phyloP scores from a whole-genome alignment of 148 eudicot species.

The Beta vulgaris region DNA sequence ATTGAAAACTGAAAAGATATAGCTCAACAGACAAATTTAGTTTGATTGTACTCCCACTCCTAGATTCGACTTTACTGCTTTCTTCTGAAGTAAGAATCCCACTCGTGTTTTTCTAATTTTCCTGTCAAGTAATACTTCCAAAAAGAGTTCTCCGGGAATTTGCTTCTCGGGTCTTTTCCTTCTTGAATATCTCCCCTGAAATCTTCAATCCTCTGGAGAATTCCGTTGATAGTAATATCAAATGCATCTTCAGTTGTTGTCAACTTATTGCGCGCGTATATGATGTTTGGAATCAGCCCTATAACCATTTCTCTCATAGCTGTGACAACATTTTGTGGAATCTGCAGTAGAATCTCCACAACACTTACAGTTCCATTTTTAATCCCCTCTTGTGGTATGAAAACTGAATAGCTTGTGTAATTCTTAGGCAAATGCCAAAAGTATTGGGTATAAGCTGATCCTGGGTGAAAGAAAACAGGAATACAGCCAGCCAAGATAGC shows the following conservation, averaged over 20 bases:
- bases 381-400: slow-evolving; percentile 18
- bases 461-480: slow-evolving; percentile 35
- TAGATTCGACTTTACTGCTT: not conserved
- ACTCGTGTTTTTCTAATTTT: slow-evolving; percentile 16
- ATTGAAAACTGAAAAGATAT: not conserved
- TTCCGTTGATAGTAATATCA: slow-evolving; percentile 26
- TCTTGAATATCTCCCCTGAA: slow-evolving; percentile 13
- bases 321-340: slow-evolving; percentile 18
- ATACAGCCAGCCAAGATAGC: slow-evolving; percentile 43
- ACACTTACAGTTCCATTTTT: slow-evolving; percentile 17
- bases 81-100: slow-evolving; percentile 25
- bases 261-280: slow-evolving; percentile 22
- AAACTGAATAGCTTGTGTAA: slow-evolving; percentile 32
- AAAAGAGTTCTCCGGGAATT: slow-evolving; percentile 14
- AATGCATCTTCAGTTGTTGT: slow-evolving; percentile 31
- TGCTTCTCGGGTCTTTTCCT: slow-evolving; percentile 19
- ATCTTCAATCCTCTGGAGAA: slow-evolving; percentile 25
- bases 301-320: slow-evolving; percentile 34
- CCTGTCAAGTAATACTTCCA: slow-evolving; percentile 28
- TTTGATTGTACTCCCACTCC: not conserved
- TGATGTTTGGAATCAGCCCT: slow-evolving; percentile 28
- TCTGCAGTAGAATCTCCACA: slow-evolving; percentile 14
- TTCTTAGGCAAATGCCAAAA: slow-evolving; percentile 38
- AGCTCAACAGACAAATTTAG: not conserved
- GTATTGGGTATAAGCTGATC: slow-evolving; percentile 33